Evolutionary conservation across 2,329 filamentous ascomycete species (phyloP).

Genomic region (Alternaria metachromatica): DNA sequence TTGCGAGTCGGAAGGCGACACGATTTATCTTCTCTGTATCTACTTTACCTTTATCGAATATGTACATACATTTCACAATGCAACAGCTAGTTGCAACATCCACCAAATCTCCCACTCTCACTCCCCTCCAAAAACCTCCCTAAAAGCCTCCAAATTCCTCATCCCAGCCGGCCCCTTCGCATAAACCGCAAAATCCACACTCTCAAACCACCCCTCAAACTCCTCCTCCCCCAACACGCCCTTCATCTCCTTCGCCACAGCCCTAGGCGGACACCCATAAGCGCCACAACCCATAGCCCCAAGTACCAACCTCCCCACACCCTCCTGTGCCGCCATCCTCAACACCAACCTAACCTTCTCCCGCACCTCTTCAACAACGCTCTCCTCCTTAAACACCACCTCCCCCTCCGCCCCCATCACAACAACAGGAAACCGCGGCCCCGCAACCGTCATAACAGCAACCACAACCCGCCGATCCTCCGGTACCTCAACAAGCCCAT

Average conservation of each 20-base stretch:
- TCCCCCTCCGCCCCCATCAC: background rate
- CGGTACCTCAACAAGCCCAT: conserved; percentile 20
- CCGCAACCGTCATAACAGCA: conserved; percentile 29
- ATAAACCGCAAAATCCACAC: conserved; percentile 25
- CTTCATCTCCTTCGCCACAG: conserved; percentile 28
- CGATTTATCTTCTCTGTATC: background rate
- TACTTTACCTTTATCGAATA: background rate
- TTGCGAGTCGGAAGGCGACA: background rate
- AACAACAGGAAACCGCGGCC: conserved; percentile 19
- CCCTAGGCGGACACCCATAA: conserved; percentile 26
- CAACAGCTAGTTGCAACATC: background rate
- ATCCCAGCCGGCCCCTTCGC: conserved; percentile 18
- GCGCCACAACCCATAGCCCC: conserved; percentile 35
- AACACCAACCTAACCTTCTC: conserved; percentile 28
- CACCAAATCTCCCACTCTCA: too few species aligned
- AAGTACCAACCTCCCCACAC: conserved; percentile 26
- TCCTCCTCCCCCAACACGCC: conserved; percentile 17
- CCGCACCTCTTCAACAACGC: conserved; percentile 15
- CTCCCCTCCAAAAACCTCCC: background rate
- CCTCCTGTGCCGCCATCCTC: conserved; percentile 22
- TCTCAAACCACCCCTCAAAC: conserved; percentile 31
- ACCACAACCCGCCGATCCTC: conserved; percentile 14
- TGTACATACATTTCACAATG: background rate
- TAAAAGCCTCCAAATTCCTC: conserved; percentile 15
- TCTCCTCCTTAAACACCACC: conserved; percentile 14